A percentile compares a stretch with the other conserved stretches of the same genome.
These are phyloP conservation scores for Corymbia citriodora DNA, from an alignment of 441 rosid species.

Conservation along the genomic window DNA sequence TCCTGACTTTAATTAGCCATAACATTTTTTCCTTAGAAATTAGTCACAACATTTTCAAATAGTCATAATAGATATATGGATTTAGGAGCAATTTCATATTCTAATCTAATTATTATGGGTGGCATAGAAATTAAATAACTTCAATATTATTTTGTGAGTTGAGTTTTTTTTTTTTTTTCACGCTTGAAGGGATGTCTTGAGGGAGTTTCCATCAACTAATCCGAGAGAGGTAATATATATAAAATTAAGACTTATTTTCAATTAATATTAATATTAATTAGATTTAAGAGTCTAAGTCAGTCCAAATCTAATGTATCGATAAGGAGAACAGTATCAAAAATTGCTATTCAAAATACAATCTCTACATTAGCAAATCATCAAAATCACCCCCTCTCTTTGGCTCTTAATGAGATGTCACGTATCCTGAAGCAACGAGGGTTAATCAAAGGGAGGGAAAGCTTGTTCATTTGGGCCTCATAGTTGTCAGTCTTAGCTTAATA, in stretches of 20 bases:
- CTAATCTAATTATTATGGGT: neutral
- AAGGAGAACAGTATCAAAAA: too few species aligned
- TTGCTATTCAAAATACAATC: too few species aligned
- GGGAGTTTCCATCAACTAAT: neutral
- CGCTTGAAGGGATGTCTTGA: neutral
- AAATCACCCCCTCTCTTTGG: too few species aligned
- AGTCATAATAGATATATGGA: neutral
- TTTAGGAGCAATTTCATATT: neutral
- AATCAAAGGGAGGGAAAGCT: neutral
- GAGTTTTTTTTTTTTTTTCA: neutral
- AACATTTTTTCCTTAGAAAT: neutral
- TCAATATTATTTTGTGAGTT: neutral
- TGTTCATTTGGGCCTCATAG: neutral
- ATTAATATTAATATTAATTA: too few species aligned
- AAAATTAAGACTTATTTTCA: too few species aligned
- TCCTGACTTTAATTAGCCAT: neutral
- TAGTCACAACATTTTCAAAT: neutral
- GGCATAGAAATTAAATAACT: neutral
- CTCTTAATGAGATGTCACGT: too few species aligned
- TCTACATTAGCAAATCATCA: too few species aligned
- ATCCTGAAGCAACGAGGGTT: too few species aligned
- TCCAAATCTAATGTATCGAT: too few species aligned
- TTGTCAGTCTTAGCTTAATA: neutral
- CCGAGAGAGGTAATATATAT: accelerated
- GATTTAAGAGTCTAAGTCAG: too few species aligned